phyloP scores from a whole-genome alignment of 139 green algal species.

The Micromonas commoda region DNA sequence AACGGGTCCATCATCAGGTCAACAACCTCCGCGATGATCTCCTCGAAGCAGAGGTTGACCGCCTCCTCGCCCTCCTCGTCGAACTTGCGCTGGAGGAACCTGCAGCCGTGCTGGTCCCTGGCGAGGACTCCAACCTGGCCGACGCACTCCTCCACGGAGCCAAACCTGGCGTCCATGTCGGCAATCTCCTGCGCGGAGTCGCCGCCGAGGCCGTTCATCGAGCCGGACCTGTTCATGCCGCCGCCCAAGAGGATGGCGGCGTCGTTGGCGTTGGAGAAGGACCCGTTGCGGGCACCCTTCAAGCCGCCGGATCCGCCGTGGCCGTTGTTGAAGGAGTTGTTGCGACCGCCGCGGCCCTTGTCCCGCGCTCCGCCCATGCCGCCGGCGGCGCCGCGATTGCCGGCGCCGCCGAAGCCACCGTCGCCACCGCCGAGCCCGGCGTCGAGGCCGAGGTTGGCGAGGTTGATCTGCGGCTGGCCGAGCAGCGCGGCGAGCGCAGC shows the following conservation, averaged over 20 bases:
- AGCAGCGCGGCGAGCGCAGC: background rate
- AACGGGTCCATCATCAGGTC: conserved; percentile 98
- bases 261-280: background rate
- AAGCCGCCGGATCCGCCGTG: conserved; percentile 3
- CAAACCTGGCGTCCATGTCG: conserved; percentile 46
- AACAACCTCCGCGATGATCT: conserved; percentile 71
- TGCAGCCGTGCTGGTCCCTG: conserved; percentile 95
- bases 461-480: too few species aligned
- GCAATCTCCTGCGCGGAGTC: conserved; percentile 9
- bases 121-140: conserved; percentile 79
- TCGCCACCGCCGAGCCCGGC: conserved; percentile 14
- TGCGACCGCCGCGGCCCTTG: background rate
- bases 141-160: conserved; percentile 66
- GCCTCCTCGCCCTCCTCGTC: conserved; percentile 82
- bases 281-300: conserved; percentile 16
- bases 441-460: conserved; percentile 17
- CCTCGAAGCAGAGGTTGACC: conserved; percentile 49
- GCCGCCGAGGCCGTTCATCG: background rate
- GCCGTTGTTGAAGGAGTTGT: background rate
- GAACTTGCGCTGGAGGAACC: conserved; percentile 96
- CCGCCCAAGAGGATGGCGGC: conserved; percentile 9
- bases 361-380: background rate
- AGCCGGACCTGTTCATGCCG: background rate
- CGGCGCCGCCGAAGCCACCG: background rate
- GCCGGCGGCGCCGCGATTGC: background rate